These are phyloP conservation scores for Trapa bicornis DNA, from an alignment of 345 rosid genomes.

Conservation along the genomic window DNA sequence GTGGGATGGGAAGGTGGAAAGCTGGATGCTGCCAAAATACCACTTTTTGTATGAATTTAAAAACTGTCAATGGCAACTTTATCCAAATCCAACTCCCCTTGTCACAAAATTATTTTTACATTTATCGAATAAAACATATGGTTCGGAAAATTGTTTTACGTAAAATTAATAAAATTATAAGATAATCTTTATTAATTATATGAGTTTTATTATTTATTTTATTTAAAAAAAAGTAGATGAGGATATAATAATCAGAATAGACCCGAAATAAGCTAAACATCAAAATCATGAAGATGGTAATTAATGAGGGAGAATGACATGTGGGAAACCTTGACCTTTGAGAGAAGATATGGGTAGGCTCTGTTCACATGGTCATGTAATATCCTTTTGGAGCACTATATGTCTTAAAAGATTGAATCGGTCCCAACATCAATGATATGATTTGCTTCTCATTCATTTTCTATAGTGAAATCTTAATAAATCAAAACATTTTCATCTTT, in stretches of 20 bases:
- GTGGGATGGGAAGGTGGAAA: neutral
- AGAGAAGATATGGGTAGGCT: neutral
- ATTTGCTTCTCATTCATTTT: too few species aligned
- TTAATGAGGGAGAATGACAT: too few species aligned
- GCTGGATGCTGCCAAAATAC: slow-evolving; percentile 2
- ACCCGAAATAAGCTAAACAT: neutral
- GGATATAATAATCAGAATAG: neutral
- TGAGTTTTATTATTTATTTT: too few species aligned
- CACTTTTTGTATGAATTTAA: neutral
- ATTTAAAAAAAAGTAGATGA: neutral
- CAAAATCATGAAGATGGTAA: neutral
- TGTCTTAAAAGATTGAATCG: too few species aligned
- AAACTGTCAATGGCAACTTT: neutral
- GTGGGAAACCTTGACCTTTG: neutral
- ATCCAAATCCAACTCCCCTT: neutral
- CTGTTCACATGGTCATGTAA: neutral
- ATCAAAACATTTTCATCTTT: too few species aligned
- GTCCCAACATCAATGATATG: too few species aligned
- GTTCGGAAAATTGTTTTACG: too few species aligned
- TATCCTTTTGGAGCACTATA: neutral
- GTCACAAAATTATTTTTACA: neutral
- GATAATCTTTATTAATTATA: too few species aligned
- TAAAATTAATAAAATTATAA: too few species aligned
- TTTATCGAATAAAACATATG: too few species aligned
- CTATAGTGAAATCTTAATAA: too few species aligned